Base-by-base conservation (phyloP, 163 green algal genomes). In the Chloromonas sp. region DNA sequence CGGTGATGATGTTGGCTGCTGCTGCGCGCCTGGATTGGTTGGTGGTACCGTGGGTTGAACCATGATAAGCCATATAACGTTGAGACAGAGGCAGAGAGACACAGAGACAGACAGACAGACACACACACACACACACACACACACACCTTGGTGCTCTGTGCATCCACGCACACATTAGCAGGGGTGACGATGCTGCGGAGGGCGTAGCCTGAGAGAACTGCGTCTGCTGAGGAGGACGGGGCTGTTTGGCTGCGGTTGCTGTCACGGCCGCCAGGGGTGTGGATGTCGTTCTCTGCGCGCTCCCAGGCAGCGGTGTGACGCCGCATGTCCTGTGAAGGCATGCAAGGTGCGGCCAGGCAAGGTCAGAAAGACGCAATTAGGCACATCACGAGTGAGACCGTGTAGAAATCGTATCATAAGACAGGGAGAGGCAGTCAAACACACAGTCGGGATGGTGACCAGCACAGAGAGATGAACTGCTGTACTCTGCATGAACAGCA, bases 131-230 rank as follows among this genome's bases (percentile, higher is more conserved):
- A 36, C 36, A 36, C 36, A 36, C 36, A 36, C 13, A 57, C 84
- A 77, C 84, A 79, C 58, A 90, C 84, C 84, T 91, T 91, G 82
- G 86, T 88, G 71, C 83, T 82, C 78, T 90, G 86, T 13, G 88
- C 80, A 78, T 92, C 86, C 81, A 92, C 79, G 83, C 87, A 84
- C 77, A 92, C 88, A 70, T 91, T 92, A n/a, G 83, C 59, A 11
- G 88, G 86, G 14, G 85, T 88, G 5, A 92, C 86, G 1, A 90
- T 78, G 59, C 85, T 89, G n/a, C 86, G 81, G 78, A 92, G 86
- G 8, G 86, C 86, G 61, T 91, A 88, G 2, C 85, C 84, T 14
- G 88, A 91, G 1, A 91, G 88, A 76, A 91, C 74, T n/a, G 71
- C 71, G 66, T 74, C 66, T 36, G 36, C 36, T 36, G 36, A 36